phyloP scores from a whole-genome alignment of 2,329 filamentous ascomycete genomes.

The Camptophora hylomeconis region DNA sequence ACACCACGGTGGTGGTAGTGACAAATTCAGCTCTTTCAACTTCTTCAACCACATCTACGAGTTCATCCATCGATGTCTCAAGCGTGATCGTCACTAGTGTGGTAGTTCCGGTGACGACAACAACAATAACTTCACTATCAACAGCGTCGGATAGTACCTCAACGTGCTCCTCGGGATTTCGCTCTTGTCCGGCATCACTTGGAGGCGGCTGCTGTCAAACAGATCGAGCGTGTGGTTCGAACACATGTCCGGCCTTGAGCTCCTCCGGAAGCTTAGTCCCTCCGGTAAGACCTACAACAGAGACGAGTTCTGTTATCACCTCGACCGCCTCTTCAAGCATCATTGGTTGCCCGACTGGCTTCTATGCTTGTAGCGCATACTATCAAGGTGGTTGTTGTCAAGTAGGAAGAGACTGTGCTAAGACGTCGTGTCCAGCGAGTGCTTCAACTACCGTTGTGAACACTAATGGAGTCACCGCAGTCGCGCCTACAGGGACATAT shows the following conservation, averaged over 20 bases:
- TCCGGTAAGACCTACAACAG: constrained; percentile 26
- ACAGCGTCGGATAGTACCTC: constrained; percentile 25
- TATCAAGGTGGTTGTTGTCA: constrained; percentile 78
- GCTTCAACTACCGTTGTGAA: constrained; percentile 50
- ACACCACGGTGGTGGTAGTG: constrained; percentile 8
- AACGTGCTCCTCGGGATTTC: constrained; percentile 31
- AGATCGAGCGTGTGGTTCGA: constrained; percentile 30
- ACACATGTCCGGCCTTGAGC: constrained; percentile 24
- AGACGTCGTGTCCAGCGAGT: constrained; percentile 59
- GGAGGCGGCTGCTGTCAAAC: constrained; percentile 33
- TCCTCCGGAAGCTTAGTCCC: constrained; percentile 20
- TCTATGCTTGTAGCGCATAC: constrained; percentile 77
- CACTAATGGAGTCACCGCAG: constrained; percentile 55
- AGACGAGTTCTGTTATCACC: constrained; percentile 15
- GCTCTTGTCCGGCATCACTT: constrained; percentile 32
- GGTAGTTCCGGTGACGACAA: constrained; percentile 27
- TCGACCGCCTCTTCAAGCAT: constrained; percentile 21
- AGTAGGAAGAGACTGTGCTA: constrained; percentile 72
- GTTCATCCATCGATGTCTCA: constrained; percentile 16
- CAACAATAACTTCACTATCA: constrained; percentile 19
- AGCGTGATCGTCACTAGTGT: constrained; percentile 23
- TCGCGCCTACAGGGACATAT: constrained; percentile 42
- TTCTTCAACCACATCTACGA: constrained; percentile 21
- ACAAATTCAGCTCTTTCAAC: constrained; percentile 3
- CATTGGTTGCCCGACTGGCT: constrained; percentile 64